These are phyloP conservation scores for Lactifluus subvellereus DNA, from an alignment of 768 basidiomycete genomes.

Conservation along the genomic window DNA sequence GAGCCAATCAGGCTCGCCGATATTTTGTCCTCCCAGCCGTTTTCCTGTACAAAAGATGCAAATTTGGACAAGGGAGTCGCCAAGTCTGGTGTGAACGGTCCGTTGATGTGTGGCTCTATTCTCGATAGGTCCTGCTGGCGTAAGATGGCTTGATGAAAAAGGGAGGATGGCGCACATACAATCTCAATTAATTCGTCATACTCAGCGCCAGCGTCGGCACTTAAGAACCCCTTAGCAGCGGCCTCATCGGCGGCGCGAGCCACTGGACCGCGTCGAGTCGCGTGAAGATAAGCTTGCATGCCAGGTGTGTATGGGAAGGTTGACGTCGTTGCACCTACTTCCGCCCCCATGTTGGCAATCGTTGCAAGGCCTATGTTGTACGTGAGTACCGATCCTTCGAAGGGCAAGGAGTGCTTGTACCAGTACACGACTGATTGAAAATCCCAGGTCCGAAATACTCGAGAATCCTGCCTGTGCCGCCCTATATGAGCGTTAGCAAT, in stretches of 20 bases:
- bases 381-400: background rate
- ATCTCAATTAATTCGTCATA: constrained; percentile 96
- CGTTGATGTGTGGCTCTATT: constrained; percentile 89
- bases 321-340: constrained; percentile 99
- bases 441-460: constrained; percentile 98
- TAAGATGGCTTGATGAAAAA: constrained; percentile 7
- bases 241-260: constrained; percentile 85
- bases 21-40: constrained; percentile 91
- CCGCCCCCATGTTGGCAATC: constrained; percentile 98
- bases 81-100: constrained; percentile 96
- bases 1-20: constrained; percentile 92
- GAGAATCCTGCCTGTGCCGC: constrained; percentile 91
- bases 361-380: constrained; percentile 69
- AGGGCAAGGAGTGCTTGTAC: constrained; percentile 33
- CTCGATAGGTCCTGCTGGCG: constrained; percentile 69
- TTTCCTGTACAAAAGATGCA: constrained; percentile 66
- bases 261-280: constrained; percentile 83
- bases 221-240: constrained; percentile 68
- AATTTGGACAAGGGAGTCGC: constrained; percentile 93
- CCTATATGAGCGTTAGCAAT: constrained; percentile 40
- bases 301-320: constrained; percentile 91
- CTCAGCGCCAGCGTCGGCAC: constrained; percentile 79
- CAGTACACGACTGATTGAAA: constrained; percentile 84
- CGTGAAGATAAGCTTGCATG: constrained; percentile 86
- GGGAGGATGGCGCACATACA: constrained; percentile 40